Evolutionary conservation across 208 protist genomes (phyloP).

Genomic region (Spongospora subterranea): DNA sequence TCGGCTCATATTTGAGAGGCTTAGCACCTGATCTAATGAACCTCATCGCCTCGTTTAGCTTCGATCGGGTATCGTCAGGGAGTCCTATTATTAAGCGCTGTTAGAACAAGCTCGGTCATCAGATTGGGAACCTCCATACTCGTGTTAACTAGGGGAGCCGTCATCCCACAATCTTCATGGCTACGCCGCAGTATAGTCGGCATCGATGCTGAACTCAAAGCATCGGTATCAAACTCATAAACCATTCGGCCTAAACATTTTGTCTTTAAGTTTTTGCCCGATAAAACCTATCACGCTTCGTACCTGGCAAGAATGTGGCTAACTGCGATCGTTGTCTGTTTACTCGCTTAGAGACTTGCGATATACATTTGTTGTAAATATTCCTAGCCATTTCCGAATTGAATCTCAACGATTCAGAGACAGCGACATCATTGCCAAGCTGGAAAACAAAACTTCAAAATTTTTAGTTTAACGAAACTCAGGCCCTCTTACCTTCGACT

Average conservation of each 20-base stretch:
- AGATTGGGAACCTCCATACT: not conserved
- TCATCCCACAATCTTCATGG: not conserved
- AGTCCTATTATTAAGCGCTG: conserved; percentile 2
- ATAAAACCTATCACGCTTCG: not conserved
- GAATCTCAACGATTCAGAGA: not conserved
- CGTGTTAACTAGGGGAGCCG: not conserved
- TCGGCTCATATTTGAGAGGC: not conserved
- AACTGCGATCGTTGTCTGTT: not conserved
- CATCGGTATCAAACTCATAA: conserved; percentile 47
- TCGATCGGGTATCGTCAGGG: not conserved
- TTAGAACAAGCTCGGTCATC: not conserved
- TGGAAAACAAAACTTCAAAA: too few species aligned
- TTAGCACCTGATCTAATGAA: not conserved
- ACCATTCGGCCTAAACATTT: not conserved
- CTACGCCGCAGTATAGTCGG: conserved; percentile 30
- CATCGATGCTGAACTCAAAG: not conserved
- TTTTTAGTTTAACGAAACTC: not conserved
- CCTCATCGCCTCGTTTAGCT: not conserved
- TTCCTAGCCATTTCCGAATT: not conserved
- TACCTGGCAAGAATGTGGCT: conserved; percentile 44
- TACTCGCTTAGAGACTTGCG: not conserved
- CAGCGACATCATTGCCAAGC: too few species aligned
- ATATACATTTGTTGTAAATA: conserved; percentile 24
- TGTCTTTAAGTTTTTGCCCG: not conserved
- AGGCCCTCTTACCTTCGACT: not conserved